These are phyloP conservation scores for Phytophthora vignae DNA, from an alignment of 352 stramenopile species.

Conservation along the genomic window DNA sequence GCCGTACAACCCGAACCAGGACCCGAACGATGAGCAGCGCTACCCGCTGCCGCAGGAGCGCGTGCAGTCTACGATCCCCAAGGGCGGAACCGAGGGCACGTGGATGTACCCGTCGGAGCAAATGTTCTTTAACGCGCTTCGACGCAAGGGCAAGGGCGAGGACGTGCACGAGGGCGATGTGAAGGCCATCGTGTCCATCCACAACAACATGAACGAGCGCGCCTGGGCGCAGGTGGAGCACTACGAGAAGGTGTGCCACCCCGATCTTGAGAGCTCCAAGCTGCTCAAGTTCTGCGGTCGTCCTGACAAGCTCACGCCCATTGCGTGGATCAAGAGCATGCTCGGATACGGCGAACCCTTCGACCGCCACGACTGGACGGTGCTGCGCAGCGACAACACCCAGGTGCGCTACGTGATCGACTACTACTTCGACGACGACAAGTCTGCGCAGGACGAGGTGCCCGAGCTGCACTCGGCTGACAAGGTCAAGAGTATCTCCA, in stretches of 20 bases:
- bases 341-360: conserved; percentile 93
- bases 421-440: conserved; percentile 97
- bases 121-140: conserved; percentile 99
- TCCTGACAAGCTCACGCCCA: conserved; percentile 96
- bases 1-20: conserved; percentile 96
- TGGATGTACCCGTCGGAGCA: conserved; percentile 99
- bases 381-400: conserved; percentile 90
- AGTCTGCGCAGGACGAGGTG: conserved; percentile 76
- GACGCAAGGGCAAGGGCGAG: conserved; percentile 97
- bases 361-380: conserved; percentile 99
- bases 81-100: conserved; percentile 94
- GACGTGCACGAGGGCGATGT: conserved; percentile 96
- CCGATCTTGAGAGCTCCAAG: conserved; percentile 79
- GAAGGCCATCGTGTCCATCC: conserved; percentile 96
- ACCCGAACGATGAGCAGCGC: conserved; percentile 92
- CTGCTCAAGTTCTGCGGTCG: conserved; percentile 97
- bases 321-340: conserved; percentile 93
- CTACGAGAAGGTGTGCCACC: conserved; percentile 95
- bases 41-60: conserved; percentile 93
- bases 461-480: conserved; percentile 84
- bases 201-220: conserved; percentile 99
- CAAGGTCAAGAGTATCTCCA: conserved; percentile 91
- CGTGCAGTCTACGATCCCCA: conserved; percentile 97
- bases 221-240: conserved; percentile 97
- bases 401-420: conserved; percentile 99